phyloP scores from a whole-genome alignment of 306 rosid genomes.

The Begonia peltatifolia region DNA sequence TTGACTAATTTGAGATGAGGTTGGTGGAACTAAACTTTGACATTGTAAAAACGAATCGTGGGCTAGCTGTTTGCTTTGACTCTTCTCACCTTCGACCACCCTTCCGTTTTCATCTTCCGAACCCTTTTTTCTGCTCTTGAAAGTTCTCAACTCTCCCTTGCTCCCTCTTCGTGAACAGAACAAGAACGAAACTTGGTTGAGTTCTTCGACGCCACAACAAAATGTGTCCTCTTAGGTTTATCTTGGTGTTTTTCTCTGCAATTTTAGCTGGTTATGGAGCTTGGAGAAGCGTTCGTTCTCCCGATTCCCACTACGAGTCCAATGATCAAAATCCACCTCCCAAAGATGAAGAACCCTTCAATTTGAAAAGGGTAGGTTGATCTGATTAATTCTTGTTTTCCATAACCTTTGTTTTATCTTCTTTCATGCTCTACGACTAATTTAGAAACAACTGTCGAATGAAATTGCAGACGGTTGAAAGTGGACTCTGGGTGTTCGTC shows the following conservation, averaged over 20 bases:
- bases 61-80: too few relatives aligned
- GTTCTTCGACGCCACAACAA: not conserved
- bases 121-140: too few relatives aligned
- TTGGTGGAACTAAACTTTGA: too few relatives aligned
- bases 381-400: not conserved
- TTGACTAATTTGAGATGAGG: too few relatives aligned
- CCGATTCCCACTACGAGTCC: conserved; percentile 17
- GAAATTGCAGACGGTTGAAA: conserved; percentile 28
- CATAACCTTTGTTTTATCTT: not conserved
- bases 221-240: conserved; percentile 74
- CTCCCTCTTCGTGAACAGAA: too few relatives aligned
- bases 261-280: conserved; percentile 46
- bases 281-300: conserved; percentile 40
- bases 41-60: too few relatives aligned
- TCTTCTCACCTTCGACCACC: too few relatives aligned
- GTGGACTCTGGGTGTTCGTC: conserved; percentile 43
- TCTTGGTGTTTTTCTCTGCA: conserved; percentile 61
- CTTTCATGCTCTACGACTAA: not conserved
- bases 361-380: conserved; percentile 21
- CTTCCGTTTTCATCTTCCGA: too few relatives aligned
- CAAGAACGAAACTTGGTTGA: too few relatives aligned
- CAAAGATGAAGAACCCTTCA: conserved; percentile 7
- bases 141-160: too few relatives aligned
- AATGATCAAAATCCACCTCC: conserved; percentile 8
- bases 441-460: not conserved